Base-by-base conservation (phyloP, 2,329 filamentous ascomycete species). In the Colletotrichum musicola region DNA sequence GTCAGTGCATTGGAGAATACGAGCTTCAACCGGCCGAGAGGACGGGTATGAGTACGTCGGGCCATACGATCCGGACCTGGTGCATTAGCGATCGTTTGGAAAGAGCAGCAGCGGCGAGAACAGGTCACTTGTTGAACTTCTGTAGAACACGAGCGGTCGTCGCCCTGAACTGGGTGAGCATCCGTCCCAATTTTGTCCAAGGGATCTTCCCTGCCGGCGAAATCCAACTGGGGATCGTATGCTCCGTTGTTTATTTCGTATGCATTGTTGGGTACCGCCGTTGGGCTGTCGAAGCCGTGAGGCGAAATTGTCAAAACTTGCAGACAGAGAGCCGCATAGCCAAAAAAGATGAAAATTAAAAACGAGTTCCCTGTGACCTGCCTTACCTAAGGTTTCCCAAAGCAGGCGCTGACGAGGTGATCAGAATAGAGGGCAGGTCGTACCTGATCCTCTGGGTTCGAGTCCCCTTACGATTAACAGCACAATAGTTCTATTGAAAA, bases 131-230 rank as follows among this genome's bases (percentile, higher is more conserved):
- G 49, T 50, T 35, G 47, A 60, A 46, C 22, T 42, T 60, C 27
- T 44, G 44, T 9, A 50, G 30, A 27, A 27, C 9, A 35, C 30
- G 30, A 35, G 7, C 30, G 30, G 57, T 40, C 46, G 10, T 60
- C n/a, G 12, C 7, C 13, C 44, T 47, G 44, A 7, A 47, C 44
- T 47, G 14, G 30, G 7, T 18, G 42, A 22, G 22, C 22, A 6
- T 35, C 44, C 27, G 53, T 47, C 53, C 38, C 20, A 57, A 25
- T 50, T 46, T 57, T 35, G 25, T 14, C 27, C 46, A 40, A 55
- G 54, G 55, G 47, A 22, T 59, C 53, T 64, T 64, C 64, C 64
- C 64, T 64, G 64, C 62, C 54, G 35, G 47, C 25, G 47, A 30
- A 13, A 42, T 40, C 38, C 44, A 46, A 54, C 61, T 49, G 61